These are phyloP conservation scores for Suaeda aralocaspica DNA, from an alignment of 148 eudicot species.

Conservation along the genomic window DNA sequence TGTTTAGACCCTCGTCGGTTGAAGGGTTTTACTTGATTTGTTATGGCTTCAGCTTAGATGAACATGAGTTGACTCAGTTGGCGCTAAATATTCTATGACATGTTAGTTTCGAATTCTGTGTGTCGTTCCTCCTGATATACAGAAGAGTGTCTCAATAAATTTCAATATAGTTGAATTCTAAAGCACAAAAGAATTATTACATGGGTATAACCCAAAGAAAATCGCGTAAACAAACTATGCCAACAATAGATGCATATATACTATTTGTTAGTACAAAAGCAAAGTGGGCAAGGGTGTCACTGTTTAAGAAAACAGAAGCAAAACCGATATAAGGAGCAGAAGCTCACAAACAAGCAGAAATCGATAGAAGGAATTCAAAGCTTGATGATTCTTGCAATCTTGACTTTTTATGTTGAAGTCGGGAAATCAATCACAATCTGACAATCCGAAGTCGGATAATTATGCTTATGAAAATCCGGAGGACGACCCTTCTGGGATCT, in stretches of 20 bases:
- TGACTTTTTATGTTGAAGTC: constrained; percentile 27
- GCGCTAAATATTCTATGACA: neutral
- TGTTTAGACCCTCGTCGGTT: too few relatives aligned
- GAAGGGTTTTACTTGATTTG: neutral
- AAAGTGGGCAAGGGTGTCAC: neutral
- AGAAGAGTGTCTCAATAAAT: too few relatives aligned
- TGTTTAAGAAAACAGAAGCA: neutral
- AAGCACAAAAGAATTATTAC: neutral
- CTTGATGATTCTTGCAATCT: constrained; percentile 27
- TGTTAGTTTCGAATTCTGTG: neutral
- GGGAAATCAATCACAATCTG: constrained; percentile 27
- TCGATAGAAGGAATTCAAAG: constrained; percentile 14
- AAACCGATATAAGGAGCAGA: neutral
- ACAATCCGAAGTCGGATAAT: constrained; percentile 26
- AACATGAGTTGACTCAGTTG: neutral
- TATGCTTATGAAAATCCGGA: constrained; percentile 28
- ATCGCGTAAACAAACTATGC: neutral
- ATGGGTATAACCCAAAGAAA: neutral
- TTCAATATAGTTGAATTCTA: neutral
- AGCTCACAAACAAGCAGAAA: neutral
- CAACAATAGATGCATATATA: neutral
- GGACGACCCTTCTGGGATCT: constrained; percentile 30
- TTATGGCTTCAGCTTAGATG: neutral
- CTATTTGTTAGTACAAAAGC: constrained; percentile 10
- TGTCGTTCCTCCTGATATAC: too few relatives aligned